These are phyloP conservation scores for Mallotus nudiflorus DNA, from an alignment of 345 rosid genomes.

Conservation along the genomic window DNA sequence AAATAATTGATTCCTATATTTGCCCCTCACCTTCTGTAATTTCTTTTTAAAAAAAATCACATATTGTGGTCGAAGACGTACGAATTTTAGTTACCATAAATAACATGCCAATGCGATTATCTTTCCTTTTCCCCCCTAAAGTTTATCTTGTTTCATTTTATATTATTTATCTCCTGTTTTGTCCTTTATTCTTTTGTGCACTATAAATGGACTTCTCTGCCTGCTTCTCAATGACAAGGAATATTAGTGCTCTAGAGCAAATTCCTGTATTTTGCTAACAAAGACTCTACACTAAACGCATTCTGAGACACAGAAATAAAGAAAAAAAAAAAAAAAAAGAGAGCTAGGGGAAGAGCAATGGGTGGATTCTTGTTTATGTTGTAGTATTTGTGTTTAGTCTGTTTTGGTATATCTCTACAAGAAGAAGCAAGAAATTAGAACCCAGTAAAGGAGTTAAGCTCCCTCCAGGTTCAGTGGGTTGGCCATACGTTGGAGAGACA, in stretches of 20 bases:
- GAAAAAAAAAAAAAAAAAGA: neutral
- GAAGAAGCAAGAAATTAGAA: constrained; percentile 23
- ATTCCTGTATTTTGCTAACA: neutral
- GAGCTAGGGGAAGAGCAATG: constrained; percentile 13
- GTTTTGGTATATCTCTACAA: constrained; percentile 5
- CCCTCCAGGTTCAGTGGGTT: constrained; percentile 80
- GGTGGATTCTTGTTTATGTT: constrained; percentile 29
- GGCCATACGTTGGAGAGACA: constrained; percentile 71
- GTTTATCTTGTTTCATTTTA: neutral
- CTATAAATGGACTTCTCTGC: constrained; percentile 21
- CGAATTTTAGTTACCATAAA: constrained; percentile 15
- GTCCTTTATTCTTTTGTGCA: neutral
- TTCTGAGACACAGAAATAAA: neutral
- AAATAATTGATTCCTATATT: too few species aligned
- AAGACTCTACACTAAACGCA: neutral
- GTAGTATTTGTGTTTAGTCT: constrained; percentile 30
- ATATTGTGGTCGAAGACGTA: constrained; percentile 12
- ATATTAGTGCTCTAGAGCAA: constrained; percentile 5
- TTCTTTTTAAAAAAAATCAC: neutral
- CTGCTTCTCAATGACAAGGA: constrained; percentile 10
- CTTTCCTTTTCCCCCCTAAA: neutral
- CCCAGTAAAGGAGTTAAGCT: constrained; percentile 32
- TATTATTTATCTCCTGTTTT: neutral
- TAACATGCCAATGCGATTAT: neutral
- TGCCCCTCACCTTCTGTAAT: too few species aligned